Evolutionary conservation across 108 stramenopile species (phyloP), one percentile per base, ranked within the genome.

Genomic region (Conticribra weissflogii): DNA sequence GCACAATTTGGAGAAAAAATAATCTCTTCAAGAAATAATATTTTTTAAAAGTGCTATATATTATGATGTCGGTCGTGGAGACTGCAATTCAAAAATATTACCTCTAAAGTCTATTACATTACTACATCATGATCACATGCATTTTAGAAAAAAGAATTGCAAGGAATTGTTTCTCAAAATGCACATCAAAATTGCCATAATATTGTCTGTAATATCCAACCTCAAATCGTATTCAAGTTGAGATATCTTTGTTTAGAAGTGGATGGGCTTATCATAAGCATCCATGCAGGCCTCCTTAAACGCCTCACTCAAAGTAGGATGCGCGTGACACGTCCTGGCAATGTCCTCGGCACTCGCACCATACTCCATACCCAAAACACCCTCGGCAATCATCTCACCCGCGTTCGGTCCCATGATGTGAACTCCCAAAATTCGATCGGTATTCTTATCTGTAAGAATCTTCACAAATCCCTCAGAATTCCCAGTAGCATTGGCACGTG

Each of bases 371-470:
- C 91, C 99, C 68, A 99, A 86, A 15, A 98, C 98, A 28, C 91
- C 99, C 84, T 99, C 99, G 27, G 98, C 96, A 80, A 99, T 98
- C 97, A 98, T 97, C 79, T 99, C 99, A 57, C 99, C 99, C 27
- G 99, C 99, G 72, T 99, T 99, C 29, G 99, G 96, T 47, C 99
- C 99, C 47, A 99, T 97, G 72, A 99, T 98, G 84, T 99, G 99
- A 19, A 88, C 86, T 29, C 99, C 99, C 21, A 99, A 78, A 65
- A 99, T 98, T 45, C 90, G 82, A 75, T 99, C 99, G 3, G 99
- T 98, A 23, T 81, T 84, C 83, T 92, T 95, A 78, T 98, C 97
- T n/a, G 93, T 82, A 66, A 99, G 85, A 62, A 99, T 85, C 78
- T 99, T 99, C 47, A 99, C 98, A 64, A 98, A 91, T 49, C 99